Base-by-base conservation (phyloP, 495 filamentous ascomycete species). In the Aspergillus homomorphus region DNA sequence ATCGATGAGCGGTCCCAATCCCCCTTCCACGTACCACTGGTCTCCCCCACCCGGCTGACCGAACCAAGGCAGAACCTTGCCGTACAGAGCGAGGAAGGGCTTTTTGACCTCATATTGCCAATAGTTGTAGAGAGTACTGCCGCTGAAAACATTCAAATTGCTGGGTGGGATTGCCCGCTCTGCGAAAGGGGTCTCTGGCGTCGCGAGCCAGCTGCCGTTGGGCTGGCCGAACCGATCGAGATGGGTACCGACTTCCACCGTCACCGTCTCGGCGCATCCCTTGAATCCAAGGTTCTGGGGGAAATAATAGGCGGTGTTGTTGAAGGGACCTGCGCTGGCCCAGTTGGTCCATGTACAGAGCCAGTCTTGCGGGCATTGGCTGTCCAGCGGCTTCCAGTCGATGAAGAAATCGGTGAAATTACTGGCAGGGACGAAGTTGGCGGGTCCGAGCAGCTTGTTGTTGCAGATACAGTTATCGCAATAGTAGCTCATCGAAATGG, bases 181-280 rank as follows among this genome's bases (percentile, higher is more conserved):
- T 52, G 77, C 72, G 54, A 79, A 86, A 18, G 80, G 77, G 21
- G 80, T 75, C 5, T 73, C 80, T 16, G 77, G 68, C 0, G 80
- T 77, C 7, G 68, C 71, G 21, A 82, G 63, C 62, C 73, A 84
- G 0, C 45, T 67, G 15, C 77, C 76, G 50, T 68, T 72, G 60
- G 82, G 77, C 14, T 66, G 68, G 0, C 83, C 82, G 55, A 85
- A 86, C 8, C 83, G 69, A 57, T 86, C 82, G n/a, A 86, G 45
- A 4, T 6, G 28, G 7, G 4, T 30, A 15, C 48, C 48, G 19
- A 30, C 23, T 1, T 16, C 1, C 15, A 19, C 12, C 14, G 15
- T 51, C 2, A 16, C 48, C 14, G 23, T 16, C 23, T 30, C n/a
- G 24, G 23, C 3, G 18, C 48, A 51, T 9, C 48, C 48, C 48